Evolutionary conservation across 495 filamentous ascomycete genomes (phyloP).

Genomic region (Choiromyces venosus): DNA sequence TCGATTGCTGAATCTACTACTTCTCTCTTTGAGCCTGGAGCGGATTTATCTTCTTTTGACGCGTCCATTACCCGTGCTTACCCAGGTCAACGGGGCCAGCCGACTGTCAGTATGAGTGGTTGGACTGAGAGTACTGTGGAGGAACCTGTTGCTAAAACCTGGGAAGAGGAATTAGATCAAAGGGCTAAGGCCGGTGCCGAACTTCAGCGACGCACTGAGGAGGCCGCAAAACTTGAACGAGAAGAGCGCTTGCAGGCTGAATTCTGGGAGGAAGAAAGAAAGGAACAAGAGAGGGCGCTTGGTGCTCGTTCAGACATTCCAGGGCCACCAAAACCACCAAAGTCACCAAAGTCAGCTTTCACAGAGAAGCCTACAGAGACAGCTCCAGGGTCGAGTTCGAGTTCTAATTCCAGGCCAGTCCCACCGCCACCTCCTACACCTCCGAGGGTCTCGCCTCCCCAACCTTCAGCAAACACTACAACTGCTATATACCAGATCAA

Average conservation of each 20-base stretch:
- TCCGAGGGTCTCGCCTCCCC: slow-evolving; percentile 16
- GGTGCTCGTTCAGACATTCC: not conserved
- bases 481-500: slow-evolving; percentile 42
- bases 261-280: slow-evolving; percentile 39
- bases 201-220: slow-evolving; percentile 37
- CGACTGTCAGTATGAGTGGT: slow-evolving; percentile 22
- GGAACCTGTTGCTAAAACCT: slow-evolving; percentile 37
- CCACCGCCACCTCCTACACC: slow-evolving; percentile 6
- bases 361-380: not conserved
- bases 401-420: slow-evolving; percentile 1
- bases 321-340: slow-evolving; percentile 25
- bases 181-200: slow-evolving; percentile 35
- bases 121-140: slow-evolving; percentile 34
- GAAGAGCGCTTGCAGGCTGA: slow-evolving; percentile 35
- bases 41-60: slow-evolving; percentile 36
- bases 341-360: slow-evolving; percentile 3
- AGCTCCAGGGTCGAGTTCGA: not conserved
- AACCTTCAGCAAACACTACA: slow-evolving; percentile 27
- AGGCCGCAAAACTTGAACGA: slow-evolving; percentile 25
- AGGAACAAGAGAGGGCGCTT: slow-evolving; percentile 13
- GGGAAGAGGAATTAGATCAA: slow-evolving; percentile 41
- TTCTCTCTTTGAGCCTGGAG: slow-evolving; percentile 32
- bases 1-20: slow-evolving; percentile 30
- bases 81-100: slow-evolving; percentile 25
- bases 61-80: slow-evolving; percentile 35